phyloP scores from a whole-genome alignment of 257 asterid genomes.

The Salvia splendens region DNA sequence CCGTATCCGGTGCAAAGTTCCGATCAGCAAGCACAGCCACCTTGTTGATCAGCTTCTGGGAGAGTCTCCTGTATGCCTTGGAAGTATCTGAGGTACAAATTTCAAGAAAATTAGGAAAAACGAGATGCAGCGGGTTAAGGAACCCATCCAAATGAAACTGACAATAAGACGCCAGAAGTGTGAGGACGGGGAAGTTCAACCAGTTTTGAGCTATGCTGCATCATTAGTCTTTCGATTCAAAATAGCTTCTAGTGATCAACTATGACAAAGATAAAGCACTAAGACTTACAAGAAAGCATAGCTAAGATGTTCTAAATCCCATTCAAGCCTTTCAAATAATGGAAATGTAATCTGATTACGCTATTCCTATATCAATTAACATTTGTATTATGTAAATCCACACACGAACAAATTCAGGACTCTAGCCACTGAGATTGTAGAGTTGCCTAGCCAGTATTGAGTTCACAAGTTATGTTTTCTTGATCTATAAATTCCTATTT shows the following conservation, averaged over 20 bases:
- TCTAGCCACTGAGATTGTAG: background rate
- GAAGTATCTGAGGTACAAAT: slow-evolving; percentile 65
- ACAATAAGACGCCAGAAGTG: too few relatives aligned
- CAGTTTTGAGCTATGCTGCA: background rate
- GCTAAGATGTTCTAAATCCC: background rate
- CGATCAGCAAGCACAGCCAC: slow-evolving; percentile 87
- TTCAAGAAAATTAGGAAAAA: slow-evolving; percentile 24
- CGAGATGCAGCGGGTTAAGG: background rate
- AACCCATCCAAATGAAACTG: background rate
- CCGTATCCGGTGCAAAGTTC: slow-evolving; percentile 21
- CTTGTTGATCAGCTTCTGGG: slow-evolving; percentile 79
- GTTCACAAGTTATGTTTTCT: slow-evolving; percentile 2
- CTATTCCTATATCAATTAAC: slow-evolving; percentile 11
- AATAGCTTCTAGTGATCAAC: background rate
- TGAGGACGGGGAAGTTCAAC: background rate
- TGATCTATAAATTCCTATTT: background rate
- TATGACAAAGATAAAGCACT: background rate
- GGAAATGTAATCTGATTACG: background rate
- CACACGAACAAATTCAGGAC: background rate
- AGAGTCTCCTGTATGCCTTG: slow-evolving; percentile 81
- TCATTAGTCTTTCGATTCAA: background rate
- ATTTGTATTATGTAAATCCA: slow-evolving; percentile 18
- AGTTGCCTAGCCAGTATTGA: background rate
- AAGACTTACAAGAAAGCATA: slow-evolving; percentile 15
- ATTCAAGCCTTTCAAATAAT: background rate